phyloP scores from a whole-genome alignment of 345 rosid genomes.

The Lumnitzera racemosa region DNA sequence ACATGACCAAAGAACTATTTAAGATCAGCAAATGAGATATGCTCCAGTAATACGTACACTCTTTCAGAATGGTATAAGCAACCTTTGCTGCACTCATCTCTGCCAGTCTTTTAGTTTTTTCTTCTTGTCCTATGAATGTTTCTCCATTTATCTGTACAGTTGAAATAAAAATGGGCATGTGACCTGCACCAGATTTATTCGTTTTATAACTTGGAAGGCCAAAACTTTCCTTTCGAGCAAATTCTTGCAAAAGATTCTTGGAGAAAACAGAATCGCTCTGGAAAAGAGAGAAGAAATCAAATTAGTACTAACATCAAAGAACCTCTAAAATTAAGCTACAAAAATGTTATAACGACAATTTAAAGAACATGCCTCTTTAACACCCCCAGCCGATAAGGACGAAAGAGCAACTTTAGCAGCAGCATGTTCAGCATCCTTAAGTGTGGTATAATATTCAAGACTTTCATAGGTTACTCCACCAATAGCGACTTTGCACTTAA shows the following conservation, averaged over 20 bases:
- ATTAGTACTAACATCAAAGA: not conserved
- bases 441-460: constrained; percentile 13
- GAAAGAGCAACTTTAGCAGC: constrained; percentile 35
- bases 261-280: constrained; percentile 26
- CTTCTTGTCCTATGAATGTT: constrained; percentile 19
- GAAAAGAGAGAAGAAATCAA: not conserved
- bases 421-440: constrained; percentile 34
- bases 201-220: constrained; percentile 25
- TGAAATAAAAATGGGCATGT: constrained; percentile 22
- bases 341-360: not conserved
- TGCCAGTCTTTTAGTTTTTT: constrained; percentile 33
- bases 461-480: constrained; percentile 25
- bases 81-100: constrained; percentile 37
- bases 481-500: constrained; percentile 27
- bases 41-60: constrained; percentile 11
- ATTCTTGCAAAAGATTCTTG: constrained; percentile 39
- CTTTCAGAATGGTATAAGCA: constrained; percentile 22
- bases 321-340: not conserved
- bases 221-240: constrained; percentile 25
- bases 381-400: constrained; percentile 12
- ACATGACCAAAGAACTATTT: not conserved
- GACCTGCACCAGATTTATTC: constrained; percentile 13
- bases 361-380: constrained; percentile 22
- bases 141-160: constrained; percentile 28
- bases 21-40: not conserved